These are phyloP conservation scores for Coemansia sp. DNA, from an alignment of 192 early-diverging fungal species.

Conservation along the genomic window DNA sequence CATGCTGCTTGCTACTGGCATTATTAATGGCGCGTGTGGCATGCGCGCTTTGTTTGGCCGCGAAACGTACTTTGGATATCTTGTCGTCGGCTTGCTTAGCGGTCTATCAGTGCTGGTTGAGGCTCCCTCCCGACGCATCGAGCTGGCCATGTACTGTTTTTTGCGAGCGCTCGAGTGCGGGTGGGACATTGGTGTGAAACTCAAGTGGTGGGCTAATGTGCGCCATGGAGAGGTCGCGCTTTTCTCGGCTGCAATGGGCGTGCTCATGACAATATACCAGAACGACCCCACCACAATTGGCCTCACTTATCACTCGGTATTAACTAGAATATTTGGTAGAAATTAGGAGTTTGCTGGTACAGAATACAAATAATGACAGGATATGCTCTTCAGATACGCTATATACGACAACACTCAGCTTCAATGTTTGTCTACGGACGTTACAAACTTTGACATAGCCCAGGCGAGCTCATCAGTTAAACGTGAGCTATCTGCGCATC, in stretches of 20 bases:
- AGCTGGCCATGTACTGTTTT: conserved; percentile 84
- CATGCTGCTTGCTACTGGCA: conserved; percentile 55
- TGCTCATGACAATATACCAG: conserved; percentile 84
- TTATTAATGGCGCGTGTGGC: conserved; percentile 59
- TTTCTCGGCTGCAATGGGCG: conserved; percentile 74
- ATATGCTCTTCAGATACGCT: no score
- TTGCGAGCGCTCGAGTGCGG: conserved; percentile 75
- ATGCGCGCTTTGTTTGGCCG: conserved; percentile 55
- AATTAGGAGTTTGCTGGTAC: conserved; percentile 58
- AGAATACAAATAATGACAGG: background rate
- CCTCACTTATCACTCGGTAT: conserved; percentile 75
- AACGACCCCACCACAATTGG: conserved; percentile 73
- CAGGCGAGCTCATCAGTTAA: no score
- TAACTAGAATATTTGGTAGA: conserved; percentile 79
- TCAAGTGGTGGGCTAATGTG: conserved; percentile 63
- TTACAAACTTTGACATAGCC: no score
- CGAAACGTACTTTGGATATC: conserved; percentile 58
- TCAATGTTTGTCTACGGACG: no score
- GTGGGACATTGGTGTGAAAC: conserved; percentile 67
- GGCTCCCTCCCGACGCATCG: conserved; percentile 65
- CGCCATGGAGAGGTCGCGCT: conserved; percentile 72
- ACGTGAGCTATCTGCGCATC: no score
- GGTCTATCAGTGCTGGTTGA: conserved; percentile 67
- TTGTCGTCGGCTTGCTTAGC: conserved; percentile 58
- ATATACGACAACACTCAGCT: no score